Conservation (phyloP, 208 protist genomes). For the Leishmania major region DNA sequence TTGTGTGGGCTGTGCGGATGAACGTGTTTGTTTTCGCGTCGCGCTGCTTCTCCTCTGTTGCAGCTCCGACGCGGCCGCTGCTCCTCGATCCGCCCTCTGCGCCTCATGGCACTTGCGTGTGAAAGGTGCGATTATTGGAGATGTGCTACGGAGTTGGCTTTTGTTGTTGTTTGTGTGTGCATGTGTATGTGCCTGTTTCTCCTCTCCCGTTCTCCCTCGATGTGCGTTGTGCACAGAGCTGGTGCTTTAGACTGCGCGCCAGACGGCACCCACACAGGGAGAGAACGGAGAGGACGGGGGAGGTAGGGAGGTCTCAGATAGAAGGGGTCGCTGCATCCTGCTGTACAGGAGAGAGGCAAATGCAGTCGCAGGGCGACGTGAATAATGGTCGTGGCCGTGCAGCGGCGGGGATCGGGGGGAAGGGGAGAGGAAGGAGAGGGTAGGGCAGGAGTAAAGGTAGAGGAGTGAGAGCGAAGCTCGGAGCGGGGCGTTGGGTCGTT, state of each 20-base stretch:
- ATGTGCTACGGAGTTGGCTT: neutral
- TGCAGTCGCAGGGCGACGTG: neutral
- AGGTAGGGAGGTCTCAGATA: neutral
- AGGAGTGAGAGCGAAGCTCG: neutral
- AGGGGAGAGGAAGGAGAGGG: neutral
- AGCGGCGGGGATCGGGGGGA: neutral
- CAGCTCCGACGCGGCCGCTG: neutral
- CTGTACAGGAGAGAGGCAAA: neutral
- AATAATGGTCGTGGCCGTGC: neutral
- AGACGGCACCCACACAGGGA: neutral
- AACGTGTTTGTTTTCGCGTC: neutral
- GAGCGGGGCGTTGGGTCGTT: neutral
- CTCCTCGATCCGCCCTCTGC: neutral
- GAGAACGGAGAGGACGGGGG: neutral
- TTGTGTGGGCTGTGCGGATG: neutral
- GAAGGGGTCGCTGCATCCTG: neutral
- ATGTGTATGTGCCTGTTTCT: neutral
- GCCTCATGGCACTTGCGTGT: too few relatives aligned
- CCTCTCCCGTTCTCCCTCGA: neutral
- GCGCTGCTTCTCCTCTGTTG: neutral
- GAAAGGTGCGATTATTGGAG: too few relatives aligned
- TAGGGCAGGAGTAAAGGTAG: neutral
- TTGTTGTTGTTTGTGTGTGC: conserved; percentile 11
- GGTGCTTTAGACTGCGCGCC: neutral
- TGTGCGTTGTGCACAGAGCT: neutral